Percentiles rank a stretch among this genome's conserved stretches.
Conservation (phyloP, 352 stramenopile genomes). For the Phytophthora kernoviae region DNA sequence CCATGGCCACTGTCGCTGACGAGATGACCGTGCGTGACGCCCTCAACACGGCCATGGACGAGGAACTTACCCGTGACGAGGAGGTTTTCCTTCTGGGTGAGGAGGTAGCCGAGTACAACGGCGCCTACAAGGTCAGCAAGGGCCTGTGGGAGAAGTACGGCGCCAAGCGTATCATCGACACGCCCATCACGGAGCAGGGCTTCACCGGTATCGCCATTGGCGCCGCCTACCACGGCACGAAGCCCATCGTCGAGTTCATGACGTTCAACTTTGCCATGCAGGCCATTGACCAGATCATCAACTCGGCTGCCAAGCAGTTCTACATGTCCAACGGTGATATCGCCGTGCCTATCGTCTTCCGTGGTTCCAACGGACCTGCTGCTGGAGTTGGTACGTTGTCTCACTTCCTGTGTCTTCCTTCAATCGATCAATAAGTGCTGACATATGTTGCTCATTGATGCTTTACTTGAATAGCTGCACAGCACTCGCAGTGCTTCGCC, state of each 20-base stretch:
- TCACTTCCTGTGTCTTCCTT: too few relatives aligned
- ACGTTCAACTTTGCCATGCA: conserved; percentile 99
- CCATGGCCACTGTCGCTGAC: conserved; percentile 76
- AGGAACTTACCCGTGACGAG: conserved; percentile 98
- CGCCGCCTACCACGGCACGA: conserved; percentile 96
- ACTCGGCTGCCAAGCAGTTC: conserved; percentile 99
- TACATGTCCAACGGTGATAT: conserved; percentile 99
- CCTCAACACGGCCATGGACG: conserved; percentile 98
- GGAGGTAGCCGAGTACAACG: conserved; percentile 99
- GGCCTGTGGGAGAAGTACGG: conserved; percentile 99
- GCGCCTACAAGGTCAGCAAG: conserved; percentile 99
- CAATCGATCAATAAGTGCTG: too few relatives aligned
- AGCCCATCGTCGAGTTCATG: conserved; percentile 99
- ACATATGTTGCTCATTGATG: conserved; percentile 3
- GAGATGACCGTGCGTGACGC: conserved; percentile 98
- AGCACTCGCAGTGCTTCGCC: conserved; percentile 99
- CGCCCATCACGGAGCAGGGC: conserved; percentile 98
- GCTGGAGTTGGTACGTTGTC: conserved; percentile 92
- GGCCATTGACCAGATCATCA: conserved; percentile 99
- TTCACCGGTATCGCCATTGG: conserved; percentile 95
- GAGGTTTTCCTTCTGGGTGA: conserved; percentile 96
- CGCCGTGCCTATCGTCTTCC: conserved; percentile 99
- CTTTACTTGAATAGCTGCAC: conserved; percentile 73
- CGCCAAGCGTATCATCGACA: conserved; percentile 99
- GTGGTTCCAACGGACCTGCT: conserved; percentile 97